phyloP scores from a whole-genome alignment of 768 basidiomycete species.

The Lactifluus echinatus region DNA sequence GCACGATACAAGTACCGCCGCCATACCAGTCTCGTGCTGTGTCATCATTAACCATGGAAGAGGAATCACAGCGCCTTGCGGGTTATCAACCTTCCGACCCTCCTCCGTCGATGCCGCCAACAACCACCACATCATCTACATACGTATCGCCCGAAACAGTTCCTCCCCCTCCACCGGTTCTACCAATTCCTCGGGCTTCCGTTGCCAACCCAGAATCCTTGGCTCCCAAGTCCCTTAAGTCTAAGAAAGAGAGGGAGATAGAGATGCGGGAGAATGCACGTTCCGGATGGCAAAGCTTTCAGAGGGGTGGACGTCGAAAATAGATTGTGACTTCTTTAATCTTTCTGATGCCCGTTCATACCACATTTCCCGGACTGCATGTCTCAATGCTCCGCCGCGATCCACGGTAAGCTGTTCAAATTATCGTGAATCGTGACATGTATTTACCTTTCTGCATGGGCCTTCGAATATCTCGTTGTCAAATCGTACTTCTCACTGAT shows the following conservation, averaged over 20 bases:
- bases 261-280: constrained; percentile 16
- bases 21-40: background rate
- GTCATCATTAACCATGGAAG: background rate
- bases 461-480: background rate
- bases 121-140: constrained; percentile 21
- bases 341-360: background rate
- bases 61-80: constrained; percentile 7
- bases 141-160: background rate
- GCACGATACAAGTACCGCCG: constrained; percentile 25
- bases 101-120: no score
- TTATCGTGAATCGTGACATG: background rate
- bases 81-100: constrained; percentile 7
- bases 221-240: background rate
- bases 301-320: constrained; percentile 20
- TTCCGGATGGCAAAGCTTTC: constrained; percentile 22
- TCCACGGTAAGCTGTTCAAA: background rate
- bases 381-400: background rate
- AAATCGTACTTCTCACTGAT: background rate
- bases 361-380: background rate
- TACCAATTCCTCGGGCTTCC: background rate
- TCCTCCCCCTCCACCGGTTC: constrained; percentile 10
- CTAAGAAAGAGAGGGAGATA: constrained; percentile 14
- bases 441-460: background rate
- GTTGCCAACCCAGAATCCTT: background rate
- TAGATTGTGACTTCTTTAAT: background rate